Percentiles rank a stretch among this genome's conserved stretches.
These are phyloP conservation scores for Rhodamnia rubescens DNA, from an alignment of 345 rosid species.

Conservation along the genomic window DNA sequence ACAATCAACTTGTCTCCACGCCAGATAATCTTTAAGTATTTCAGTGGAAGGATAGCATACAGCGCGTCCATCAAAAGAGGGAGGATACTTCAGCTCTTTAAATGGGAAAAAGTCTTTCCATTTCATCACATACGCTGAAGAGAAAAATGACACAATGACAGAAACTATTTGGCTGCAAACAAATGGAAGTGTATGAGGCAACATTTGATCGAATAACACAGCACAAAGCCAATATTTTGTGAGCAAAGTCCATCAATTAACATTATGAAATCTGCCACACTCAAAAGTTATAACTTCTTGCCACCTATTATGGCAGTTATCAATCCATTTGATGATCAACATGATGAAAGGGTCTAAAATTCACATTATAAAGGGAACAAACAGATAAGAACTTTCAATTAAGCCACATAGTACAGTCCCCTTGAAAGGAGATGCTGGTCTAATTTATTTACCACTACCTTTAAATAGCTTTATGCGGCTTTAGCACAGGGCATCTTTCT, in stretches of 20 bases:
- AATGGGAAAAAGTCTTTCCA: constrained; percentile 75
- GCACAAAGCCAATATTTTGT: background rate
- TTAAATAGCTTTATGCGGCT: background rate
- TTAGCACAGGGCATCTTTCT: background rate
- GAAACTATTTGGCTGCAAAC: constrained; percentile 55
- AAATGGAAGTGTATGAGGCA: background rate
- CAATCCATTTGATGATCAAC: background rate
- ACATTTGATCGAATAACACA: background rate
- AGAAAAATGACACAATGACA: constrained; percentile 55
- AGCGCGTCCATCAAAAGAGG: constrained; percentile 84
- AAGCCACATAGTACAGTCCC: background rate
- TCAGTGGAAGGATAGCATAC: constrained; percentile 74
- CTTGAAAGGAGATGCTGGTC: background rate
- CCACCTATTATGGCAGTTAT: background rate
- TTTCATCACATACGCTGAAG: constrained; percentile 51
- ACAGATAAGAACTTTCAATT: background rate
- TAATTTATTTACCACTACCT: background rate
- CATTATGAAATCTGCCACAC: background rate
- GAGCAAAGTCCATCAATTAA: background rate
- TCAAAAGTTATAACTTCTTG: background rate
- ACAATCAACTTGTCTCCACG: constrained; percentile 99
- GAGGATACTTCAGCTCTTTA: constrained; percentile 56
- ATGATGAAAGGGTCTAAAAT: background rate
- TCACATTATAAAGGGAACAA: background rate
- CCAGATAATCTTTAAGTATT: constrained; percentile 71